phyloP scores from a whole-genome alignment of 2,329 filamentous ascomycete species.

The Fusarium coffeatum region DNA sequence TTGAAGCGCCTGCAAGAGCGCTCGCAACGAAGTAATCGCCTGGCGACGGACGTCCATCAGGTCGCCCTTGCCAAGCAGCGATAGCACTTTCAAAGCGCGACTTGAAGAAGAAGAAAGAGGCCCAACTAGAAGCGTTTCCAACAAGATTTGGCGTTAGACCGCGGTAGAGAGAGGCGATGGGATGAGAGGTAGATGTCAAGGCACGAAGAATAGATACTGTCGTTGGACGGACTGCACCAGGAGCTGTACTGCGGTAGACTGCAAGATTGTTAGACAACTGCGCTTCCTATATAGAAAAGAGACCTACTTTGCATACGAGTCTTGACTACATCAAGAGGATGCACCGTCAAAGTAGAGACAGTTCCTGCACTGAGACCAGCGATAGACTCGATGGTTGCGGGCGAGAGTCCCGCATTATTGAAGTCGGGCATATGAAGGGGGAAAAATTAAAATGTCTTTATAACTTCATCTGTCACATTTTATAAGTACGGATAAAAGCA shows the following conservation, averaged over 20 bases:
- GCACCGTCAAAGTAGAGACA: slow-evolving; percentile 85
- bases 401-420: slow-evolving; percentile 71
- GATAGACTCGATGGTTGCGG: slow-evolving; percentile 85
- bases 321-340: slow-evolving; percentile 96
- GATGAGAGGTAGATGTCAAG: slow-evolving; percentile 63
- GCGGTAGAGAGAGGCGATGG: slow-evolving; percentile 81
- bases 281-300: not conserved
- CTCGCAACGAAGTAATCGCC: slow-evolving; percentile 86
- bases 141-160: slow-evolving; percentile 90
- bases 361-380: slow-evolving; percentile 91
- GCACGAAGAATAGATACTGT: slow-evolving; percentile 65
- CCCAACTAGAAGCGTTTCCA: slow-evolving; percentile 92
- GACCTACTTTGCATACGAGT: slow-evolving; percentile 86
- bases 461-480: slow-evolving; percentile 44
- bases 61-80: slow-evolving; percentile 40
- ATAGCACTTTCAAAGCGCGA: slow-evolving; percentile 63
- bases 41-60: slow-evolving; percentile 52
- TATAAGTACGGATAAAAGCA: slow-evolving; percentile 1
- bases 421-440: slow-evolving; percentile 59
- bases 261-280: slow-evolving; percentile 8
- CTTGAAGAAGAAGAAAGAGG: slow-evolving; percentile 88
- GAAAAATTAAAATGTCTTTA: slow-evolving; percentile 1
- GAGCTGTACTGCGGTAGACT: slow-evolving; percentile 64
- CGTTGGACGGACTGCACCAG: slow-evolving; percentile 56
- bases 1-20: slow-evolving; percentile 75